Base-by-base conservation (phyloP, 2,329 filamentous ascomycete genomes). In the Mariannaea elegans region DNA sequence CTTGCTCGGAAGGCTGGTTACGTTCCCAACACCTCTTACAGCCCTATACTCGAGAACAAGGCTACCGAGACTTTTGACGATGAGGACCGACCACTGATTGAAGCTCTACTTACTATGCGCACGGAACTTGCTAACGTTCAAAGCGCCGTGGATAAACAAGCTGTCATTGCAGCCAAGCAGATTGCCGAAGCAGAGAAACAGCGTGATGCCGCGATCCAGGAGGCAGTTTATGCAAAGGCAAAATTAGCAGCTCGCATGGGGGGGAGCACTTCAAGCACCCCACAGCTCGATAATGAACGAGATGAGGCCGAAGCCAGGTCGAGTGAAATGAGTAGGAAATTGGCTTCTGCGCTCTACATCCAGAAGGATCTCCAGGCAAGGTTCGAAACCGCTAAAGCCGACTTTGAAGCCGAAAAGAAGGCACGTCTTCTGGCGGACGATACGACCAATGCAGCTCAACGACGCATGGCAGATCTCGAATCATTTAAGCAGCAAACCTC, bases 101-200 rank as follows among this genome's bases (percentile, higher is more conserved):
- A 99, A 76, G 95, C 95, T 7, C 85, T 99, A 47, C 80, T 99
- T 56, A 90, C 91, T 18, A 97, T 99, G 93, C 89, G 93, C 59
- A 86, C 89, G 7, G 95, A 99, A 72, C 82, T 99, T 12, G 87
- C 90, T 21, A 95, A 94, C 62, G 94, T 99, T 41, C 96, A 99
- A 74, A 87, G 83, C 13, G 92, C 93, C 0, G 91, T 99, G 48
- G 94, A 97, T 68, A 88, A 92, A 67, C 95, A 98, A 78, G 91
- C 93, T 12, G 83, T 92, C 7, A 81, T 92, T 56, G 94, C 95
- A 8, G 93, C 94, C 0, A 94, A 90, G 75, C 88, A 94, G 62
- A 94, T 99, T 62, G 94, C 94, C 2, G 94, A 97, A 73, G 90
- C 96, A 1, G 95, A 99, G 74, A 94, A 92, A 73, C 95, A 99